These are phyloP conservation scores for Backusella liffmaniae DNA, from an alignment of 192 early-diverging fungal genomes.

Conservation along the genomic window DNA sequence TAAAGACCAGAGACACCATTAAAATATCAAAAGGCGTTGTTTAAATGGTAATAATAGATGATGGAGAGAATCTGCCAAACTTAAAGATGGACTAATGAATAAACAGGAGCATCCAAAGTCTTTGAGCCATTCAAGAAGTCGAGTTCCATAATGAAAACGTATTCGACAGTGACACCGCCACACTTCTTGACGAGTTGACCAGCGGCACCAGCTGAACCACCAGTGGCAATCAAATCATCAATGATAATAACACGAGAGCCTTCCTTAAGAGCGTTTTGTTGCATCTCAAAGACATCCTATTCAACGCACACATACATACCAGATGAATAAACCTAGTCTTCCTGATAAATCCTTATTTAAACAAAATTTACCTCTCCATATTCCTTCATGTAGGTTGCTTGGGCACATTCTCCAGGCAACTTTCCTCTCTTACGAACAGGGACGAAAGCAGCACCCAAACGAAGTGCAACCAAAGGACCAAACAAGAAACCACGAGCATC, in stretches of 20 bases:
- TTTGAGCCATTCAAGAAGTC: constrained; percentile 79
- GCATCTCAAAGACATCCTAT: constrained; percentile 93
- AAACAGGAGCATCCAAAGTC: constrained; percentile 80
- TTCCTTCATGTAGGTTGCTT: constrained; percentile 87
- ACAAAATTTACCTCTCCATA: constrained; percentile 71
- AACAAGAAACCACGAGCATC: constrained; percentile 98
- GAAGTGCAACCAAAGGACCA: constrained; percentile 86
- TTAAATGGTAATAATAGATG: neutral
- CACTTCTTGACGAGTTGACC: constrained; percentile 71
- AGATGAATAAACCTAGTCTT: neutral
- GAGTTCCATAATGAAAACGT: constrained; percentile 93
- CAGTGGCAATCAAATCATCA: constrained; percentile 95
- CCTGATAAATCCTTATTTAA: neutral
- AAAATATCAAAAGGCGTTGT: neutral
- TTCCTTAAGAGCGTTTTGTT: constrained; percentile 70
- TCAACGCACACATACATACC: neutral
- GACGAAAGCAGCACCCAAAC: constrained; percentile 86
- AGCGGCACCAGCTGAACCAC: constrained; percentile 41
- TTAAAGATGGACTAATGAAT: constrained; percentile 75
- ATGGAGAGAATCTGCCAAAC: neutral
- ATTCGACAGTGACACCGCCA: constrained; percentile 75
- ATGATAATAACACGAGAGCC: constrained; percentile 89
- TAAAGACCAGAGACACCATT: neutral
- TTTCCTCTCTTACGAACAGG: constrained; percentile 97
- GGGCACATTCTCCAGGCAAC: constrained; percentile 76